Evolutionary conservation across 768 basidiomycete genomes (phyloP).

Genomic region (Leucosporidium creatinivorum): DNA sequence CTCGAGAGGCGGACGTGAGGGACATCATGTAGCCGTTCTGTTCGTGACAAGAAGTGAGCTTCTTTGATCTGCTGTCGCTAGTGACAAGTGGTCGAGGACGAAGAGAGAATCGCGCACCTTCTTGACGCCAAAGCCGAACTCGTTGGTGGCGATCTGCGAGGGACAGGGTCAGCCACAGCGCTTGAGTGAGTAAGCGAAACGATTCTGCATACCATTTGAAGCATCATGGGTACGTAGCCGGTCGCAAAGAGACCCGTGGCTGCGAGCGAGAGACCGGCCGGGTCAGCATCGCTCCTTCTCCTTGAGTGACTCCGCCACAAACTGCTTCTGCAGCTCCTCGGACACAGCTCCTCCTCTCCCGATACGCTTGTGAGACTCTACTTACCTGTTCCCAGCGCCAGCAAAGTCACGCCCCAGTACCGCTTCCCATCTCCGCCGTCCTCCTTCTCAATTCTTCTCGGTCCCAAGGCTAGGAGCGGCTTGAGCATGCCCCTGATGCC

Average conservation of each 20-base stretch:
- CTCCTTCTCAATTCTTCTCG: conserved; percentile 14
- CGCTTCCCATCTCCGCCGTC: conserved; percentile 13
- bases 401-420: conserved; percentile 33
- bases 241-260: conserved; percentile 38
- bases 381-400: conserved; percentile 32
- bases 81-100: no score
- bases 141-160: neutral
- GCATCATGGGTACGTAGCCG: conserved; percentile 37
- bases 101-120: neutral
- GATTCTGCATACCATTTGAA: conserved; percentile 40
- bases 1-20: conserved; percentile 23
- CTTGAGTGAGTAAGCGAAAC: neutral
- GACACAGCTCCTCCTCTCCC: no score
- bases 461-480: conserved; percentile 37
- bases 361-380: no score
- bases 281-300: neutral
- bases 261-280: no score
- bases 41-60: no score
- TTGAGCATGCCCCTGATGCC: conserved; percentile 33
- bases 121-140: conserved; percentile 35
- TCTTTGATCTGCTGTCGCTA: no score
- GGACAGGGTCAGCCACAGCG: neutral
- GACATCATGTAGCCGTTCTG: conserved; percentile 34
- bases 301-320: no score
- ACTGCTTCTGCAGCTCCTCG: no score